Conservation (phyloP, 768 basidiomycete genomes). For the Collybiopsis luxurians region DNA sequence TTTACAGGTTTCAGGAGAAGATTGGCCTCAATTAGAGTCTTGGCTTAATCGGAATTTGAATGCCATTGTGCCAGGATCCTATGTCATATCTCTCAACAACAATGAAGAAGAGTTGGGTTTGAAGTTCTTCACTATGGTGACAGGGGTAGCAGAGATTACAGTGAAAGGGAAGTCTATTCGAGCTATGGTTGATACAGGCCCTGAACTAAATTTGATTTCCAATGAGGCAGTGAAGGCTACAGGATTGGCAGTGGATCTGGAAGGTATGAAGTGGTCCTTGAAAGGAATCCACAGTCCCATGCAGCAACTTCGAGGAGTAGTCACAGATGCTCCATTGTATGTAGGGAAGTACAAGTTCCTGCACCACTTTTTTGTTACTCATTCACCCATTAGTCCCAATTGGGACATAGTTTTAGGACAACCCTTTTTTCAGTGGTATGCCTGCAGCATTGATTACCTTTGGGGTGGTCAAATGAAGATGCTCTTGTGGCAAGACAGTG, state of each 20-base stretch:
- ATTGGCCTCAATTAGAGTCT: no score
- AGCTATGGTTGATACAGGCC: conserved; percentile 6
- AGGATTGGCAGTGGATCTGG: conserved; percentile 52
- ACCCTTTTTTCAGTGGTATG: conserved; percentile 13
- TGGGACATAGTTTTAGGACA: conserved; percentile 20
- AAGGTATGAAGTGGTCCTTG: conserved; percentile 22
- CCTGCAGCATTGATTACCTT: conserved; percentile 7
- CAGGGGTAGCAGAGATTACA: neutral
- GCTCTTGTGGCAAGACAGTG: neutral
- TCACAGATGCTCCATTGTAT: conserved; percentile 12
- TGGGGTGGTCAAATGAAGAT: neutral
- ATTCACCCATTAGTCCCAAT: neutral
- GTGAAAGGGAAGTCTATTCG: neutral
- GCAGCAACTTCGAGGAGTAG: conserved; percentile 14
- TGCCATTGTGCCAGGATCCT: no score
- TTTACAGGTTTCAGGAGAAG: no score
- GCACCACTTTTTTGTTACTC: conserved; percentile 24
- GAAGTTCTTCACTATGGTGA: conserved; percentile 6
- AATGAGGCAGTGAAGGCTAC: neutral
- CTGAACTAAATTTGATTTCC: conserved; percentile 1
- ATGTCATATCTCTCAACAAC: no score
- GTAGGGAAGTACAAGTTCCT: conserved; percentile 19
- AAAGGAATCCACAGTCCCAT: conserved; percentile 20
- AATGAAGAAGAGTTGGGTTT: no score
- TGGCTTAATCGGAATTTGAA: no score